Base-by-base conservation (phyloP, 768 basidiomycete species). In the Dacryopinax spathularia region DNA sequence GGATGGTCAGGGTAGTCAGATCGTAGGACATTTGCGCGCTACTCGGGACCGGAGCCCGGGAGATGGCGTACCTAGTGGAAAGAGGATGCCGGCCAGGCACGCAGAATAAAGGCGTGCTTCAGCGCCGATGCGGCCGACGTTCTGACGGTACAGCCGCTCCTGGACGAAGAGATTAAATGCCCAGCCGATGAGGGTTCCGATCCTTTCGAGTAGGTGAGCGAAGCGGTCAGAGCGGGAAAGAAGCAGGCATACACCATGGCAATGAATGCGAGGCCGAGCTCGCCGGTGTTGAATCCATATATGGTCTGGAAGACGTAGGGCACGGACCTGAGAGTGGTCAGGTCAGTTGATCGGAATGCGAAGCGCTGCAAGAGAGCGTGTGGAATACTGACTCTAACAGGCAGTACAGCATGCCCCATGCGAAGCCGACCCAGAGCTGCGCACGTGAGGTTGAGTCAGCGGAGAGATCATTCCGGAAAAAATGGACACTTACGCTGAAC, bases 351-450 rank as follows among this genome's bases (percentile, higher is more conserved):
- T 59, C 22, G n/a, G 18, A 34, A 22, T 2, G 25, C 16, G 41
- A 31, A 61, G 20, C 22, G n/a, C n/a, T n/a, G n/a, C n/a, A n/a
- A n/a, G n/a, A n/a, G n/a, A n/a, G n/a, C 33, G n/a, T 33, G 16
- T 13, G 15, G 27, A 36, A n/a, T 56, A 86, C 77, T 0, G 84
- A 85, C 83, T 82, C 81, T 33, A 88, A 77, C 70, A 89, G 74
- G 62, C 82, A 84, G 68, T 82, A 91, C 22, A 85, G 71, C 4
- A 89, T 81, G 0, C 89, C 89, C 88, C 89, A 91, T 0, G 81
- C 79, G 64, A 91, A 83, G 61, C 84, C 83, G 33, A 84, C 74
- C 86, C 85, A 86, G n/a, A 86, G 69, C 84, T 88, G 71, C 18
- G 33, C 15, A 29, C 31, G 48, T 20, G 7, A n/a, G n/a, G n/a